A percentile compares a stretch with the other conserved stretches of the same genome.
These are phyloP conservation scores for Crithidia bombi DNA, from an alignment of 208 protist species.

Conservation along the genomic window DNA sequence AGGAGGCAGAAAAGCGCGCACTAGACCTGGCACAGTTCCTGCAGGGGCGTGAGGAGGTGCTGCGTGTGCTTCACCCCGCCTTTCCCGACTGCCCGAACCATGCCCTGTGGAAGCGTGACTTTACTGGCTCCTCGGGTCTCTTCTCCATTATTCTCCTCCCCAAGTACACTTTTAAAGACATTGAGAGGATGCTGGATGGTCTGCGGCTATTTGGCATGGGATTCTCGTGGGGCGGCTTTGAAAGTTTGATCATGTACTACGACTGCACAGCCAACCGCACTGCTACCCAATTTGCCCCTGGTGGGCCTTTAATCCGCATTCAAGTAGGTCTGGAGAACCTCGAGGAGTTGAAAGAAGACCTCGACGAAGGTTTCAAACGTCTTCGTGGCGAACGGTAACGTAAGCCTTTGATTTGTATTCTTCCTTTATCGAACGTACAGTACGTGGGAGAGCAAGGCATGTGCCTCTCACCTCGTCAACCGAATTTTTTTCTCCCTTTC, in stretches of 20 bases:
- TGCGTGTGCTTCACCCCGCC: slow-evolving; percentile 36
- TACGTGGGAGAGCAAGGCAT: slow-evolving; percentile 3
- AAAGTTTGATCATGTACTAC: slow-evolving; percentile 39
- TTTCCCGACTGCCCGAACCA: slow-evolving; percentile 26
- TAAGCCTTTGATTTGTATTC: background rate
- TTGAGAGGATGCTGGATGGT: slow-evolving; percentile 25
- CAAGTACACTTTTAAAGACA: slow-evolving; percentile 26
- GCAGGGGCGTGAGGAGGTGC: slow-evolving; percentile 25
- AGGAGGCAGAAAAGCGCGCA: slow-evolving; percentile 33
- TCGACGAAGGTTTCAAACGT: slow-evolving; percentile 23
- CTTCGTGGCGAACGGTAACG: slow-evolving; percentile 5
- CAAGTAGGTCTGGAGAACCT: slow-evolving; percentile 29
- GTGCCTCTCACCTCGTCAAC: background rate
- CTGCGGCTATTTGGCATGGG: slow-evolving; percentile 32
- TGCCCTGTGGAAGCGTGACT: slow-evolving; percentile 44
- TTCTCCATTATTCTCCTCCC: slow-evolving; percentile 35
- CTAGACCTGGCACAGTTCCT: slow-evolving; percentile 30
- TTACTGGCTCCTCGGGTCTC: slow-evolving; percentile 33
- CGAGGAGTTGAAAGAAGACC: slow-evolving; percentile 36
- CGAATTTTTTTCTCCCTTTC: slow-evolving; percentile 9
- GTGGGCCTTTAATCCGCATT: slow-evolving; percentile 28
- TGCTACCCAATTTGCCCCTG: slow-evolving; percentile 29
- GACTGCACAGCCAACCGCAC: slow-evolving; percentile 37
- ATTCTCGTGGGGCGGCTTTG: slow-evolving; percentile 42
- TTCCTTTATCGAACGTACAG: background rate